A percentile compares a stretch with the other conserved stretches of the same genome.
Conservation (phyloP, 345 rosid species). For the Laguncularia racemosa region DNA sequence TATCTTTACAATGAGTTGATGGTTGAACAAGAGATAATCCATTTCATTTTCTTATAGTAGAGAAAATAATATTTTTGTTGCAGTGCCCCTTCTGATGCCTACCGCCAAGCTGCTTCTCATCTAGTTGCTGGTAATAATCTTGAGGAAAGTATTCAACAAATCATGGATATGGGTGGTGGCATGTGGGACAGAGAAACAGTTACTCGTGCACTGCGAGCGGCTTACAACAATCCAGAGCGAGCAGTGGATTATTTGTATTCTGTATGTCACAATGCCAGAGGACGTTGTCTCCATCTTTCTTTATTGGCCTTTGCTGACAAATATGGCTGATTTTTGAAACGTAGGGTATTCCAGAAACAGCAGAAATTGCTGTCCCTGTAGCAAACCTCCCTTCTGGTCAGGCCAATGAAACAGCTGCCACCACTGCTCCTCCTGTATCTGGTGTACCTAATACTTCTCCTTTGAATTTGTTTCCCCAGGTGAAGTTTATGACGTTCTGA, state of each 20-base stretch:
- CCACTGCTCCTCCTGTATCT: slow-evolving; percentile 42
- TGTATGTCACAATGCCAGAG: slow-evolving; percentile 30
- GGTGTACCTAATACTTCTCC: slow-evolving; percentile 94
- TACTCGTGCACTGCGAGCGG: slow-evolving; percentile 90
- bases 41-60: neutral
- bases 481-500: slow-evolving; percentile 14
- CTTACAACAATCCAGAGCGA: slow-evolving; percentile 96
- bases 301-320: slow-evolving; percentile 1
- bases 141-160: slow-evolving; percentile 69
- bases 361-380: slow-evolving; percentile 69
- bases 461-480: slow-evolving; percentile 96
- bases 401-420: slow-evolving; percentile 46
- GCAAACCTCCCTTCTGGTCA: slow-evolving; percentile 37
- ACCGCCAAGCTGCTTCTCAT: slow-evolving; percentile 85
- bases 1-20: no score
- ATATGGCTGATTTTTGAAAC: slow-evolving; percentile 17
- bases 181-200: slow-evolving; percentile 95
- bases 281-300: slow-evolving; percentile 2
- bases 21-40: no score
- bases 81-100: slow-evolving; percentile 58
- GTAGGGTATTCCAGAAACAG: slow-evolving; percentile 91
- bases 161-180: slow-evolving; percentile 98
- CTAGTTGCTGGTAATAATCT: slow-evolving; percentile 67
- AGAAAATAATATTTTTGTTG: slow-evolving; percentile 10
- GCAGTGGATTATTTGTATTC: slow-evolving; percentile 97